phyloP scores from a whole-genome alignment of 2,329 filamentous ascomycete genomes.

The Leptographium procerum region DNA sequence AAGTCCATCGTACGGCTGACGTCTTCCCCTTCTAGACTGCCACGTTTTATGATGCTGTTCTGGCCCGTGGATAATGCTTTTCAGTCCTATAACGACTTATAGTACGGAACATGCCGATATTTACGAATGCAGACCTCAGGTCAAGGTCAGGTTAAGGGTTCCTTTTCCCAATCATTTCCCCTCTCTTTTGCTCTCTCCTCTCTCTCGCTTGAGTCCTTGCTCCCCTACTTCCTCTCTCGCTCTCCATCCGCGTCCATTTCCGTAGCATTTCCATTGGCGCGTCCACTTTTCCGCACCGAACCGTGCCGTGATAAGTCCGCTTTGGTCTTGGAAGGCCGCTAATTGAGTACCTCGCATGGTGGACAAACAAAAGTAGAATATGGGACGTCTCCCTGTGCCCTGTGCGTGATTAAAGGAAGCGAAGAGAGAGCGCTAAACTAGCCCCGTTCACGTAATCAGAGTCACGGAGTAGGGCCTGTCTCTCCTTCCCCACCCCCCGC shows the following conservation, averaged over 20 bases:
- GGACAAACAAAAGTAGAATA: background rate
- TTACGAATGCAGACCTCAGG: background rate
- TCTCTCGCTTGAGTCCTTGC: background rate
- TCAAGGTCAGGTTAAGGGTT: too few relatives aligned
- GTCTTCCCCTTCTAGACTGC: background rate
- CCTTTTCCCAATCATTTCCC: background rate
- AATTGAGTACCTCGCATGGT: background rate
- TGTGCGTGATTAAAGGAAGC: constrained; percentile 1
- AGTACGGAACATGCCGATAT: background rate
- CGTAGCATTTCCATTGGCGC: background rate
- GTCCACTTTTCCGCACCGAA: constrained; percentile 3
- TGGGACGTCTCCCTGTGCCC: background rate
- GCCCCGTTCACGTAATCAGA: background rate
- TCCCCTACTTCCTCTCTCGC: background rate
- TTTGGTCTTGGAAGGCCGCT: background rate
- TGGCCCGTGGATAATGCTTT: background rate
- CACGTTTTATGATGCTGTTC: background rate
- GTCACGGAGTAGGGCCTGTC: background rate
- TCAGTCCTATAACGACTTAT: background rate
- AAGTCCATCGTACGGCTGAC: background rate
- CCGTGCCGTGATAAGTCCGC: constrained; percentile 1
- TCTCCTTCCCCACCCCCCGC: background rate
- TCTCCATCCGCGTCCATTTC: background rate
- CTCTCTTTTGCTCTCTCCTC: background rate
- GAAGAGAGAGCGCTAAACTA: background rate